Evolutionary conservation across 2,329 filamentous ascomycete genomes (phyloP).

Genomic region (Xylariaceae sp.): DNA sequence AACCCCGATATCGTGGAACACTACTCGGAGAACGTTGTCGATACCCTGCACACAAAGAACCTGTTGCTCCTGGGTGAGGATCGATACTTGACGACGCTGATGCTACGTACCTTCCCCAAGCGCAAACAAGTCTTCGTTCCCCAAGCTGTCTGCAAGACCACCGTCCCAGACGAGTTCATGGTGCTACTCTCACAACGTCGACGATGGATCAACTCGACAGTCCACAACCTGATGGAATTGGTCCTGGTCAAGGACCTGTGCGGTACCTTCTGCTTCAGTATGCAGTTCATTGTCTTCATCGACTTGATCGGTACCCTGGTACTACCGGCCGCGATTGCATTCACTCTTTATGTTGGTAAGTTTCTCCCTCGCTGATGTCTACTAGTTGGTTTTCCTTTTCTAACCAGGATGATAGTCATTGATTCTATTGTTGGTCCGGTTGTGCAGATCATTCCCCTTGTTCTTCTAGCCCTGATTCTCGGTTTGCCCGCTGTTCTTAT

Average conservation of each 20-base stretch:
- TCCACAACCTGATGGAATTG: conserved; percentile 98
- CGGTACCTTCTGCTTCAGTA: conserved; percentile 98
- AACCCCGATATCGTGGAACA: conserved; percentile 99
- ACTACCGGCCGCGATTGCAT: conserved; percentile 89
- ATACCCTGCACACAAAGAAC: conserved; percentile 97
- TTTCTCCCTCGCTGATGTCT: conserved; percentile 23
- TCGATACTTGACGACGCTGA: conserved; percentile 92
- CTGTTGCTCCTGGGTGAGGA: conserved; percentile 89
- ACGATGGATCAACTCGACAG: conserved; percentile 98
- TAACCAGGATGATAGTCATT: conserved; percentile 55
- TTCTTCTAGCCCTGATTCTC: conserved; percentile 84
- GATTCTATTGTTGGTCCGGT: conserved; percentile 74
- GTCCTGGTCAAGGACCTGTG: conserved; percentile 93
- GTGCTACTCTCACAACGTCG: conserved; percentile 91
- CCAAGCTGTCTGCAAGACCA: conserved; percentile 97
- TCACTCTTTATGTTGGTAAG: conserved; percentile 93
- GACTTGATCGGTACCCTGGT: conserved; percentile 93
- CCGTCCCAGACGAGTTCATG: conserved; percentile 86
- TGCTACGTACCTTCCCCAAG: conserved; percentile 98
- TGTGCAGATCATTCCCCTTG: conserved; percentile 81
- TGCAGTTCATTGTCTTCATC: conserved; percentile 98
- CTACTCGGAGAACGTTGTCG: conserved; percentile 98
- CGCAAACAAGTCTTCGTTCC: conserved; percentile 98
- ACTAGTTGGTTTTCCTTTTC: not conserved
- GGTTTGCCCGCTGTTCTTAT: conserved; percentile 91